These are phyloP conservation scores for Mucor velutinosus DNA, from an alignment of 371 early-diverging fungal genomes.

Conservation along the genomic window DNA sequence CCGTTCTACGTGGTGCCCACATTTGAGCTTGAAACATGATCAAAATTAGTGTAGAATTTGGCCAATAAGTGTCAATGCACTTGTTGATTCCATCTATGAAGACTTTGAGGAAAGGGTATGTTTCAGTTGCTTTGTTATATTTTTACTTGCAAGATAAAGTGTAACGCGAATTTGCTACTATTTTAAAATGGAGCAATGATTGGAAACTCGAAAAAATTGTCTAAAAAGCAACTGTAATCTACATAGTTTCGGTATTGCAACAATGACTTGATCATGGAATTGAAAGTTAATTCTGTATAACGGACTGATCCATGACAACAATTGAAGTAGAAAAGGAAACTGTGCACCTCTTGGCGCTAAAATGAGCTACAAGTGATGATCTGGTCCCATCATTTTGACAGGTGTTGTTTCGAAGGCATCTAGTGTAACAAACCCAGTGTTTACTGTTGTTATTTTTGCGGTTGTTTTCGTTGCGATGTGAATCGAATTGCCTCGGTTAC, in stretches of 20 bases:
- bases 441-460: too few species aligned
- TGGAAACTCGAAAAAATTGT: too few species aligned
- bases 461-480: too few species aligned
- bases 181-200: too few species aligned
- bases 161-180: neutral
- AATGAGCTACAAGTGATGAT: neutral
- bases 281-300: too few species aligned
- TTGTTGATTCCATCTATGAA: neutral
- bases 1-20: neutral
- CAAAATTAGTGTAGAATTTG: neutral
- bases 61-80: neutral
- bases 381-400: neutral
- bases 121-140: neutral
- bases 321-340: neutral
- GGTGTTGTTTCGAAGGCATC: neutral
- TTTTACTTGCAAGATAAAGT: neutral
- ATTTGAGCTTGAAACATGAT: neutral
- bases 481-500: too few species aligned
- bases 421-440: neutral
- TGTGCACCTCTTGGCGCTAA: neutral
- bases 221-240: too few species aligned
- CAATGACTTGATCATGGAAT: too few species aligned
- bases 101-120: neutral
- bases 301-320: neutral
- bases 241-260: too few species aligned